Percentiles rank a stretch among this genome's conserved stretches.
These are phyloP conservation scores for Lactarius akahatsu DNA, from an alignment of 768 basidiomycete species.

Conservation along the genomic window DNA sequence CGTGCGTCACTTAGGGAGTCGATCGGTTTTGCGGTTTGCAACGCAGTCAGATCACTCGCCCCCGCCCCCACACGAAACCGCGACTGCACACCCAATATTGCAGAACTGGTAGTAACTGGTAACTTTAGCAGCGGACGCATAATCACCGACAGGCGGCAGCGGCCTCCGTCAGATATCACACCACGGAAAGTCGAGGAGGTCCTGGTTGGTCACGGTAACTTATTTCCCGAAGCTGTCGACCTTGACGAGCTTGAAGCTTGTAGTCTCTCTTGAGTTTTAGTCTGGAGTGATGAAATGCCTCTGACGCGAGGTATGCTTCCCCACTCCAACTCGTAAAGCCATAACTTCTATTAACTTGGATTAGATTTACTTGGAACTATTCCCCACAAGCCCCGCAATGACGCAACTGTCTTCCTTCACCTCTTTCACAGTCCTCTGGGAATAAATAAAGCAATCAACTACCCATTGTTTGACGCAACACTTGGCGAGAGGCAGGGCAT, in stretches of 20 bases:
- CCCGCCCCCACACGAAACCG: neutral
- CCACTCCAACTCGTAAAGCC: neutral
- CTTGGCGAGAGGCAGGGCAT: neutral
- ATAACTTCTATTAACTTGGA: neutral
- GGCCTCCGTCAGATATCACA: neutral
- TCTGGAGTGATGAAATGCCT: neutral
- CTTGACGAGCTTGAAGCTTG: neutral
- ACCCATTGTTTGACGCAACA: neutral
- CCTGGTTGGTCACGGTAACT: neutral
- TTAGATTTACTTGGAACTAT: neutral
- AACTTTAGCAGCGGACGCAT: neutral
- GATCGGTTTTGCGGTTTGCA: neutral
- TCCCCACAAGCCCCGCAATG: constrained; percentile 1
- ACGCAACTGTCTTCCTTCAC: neutral
- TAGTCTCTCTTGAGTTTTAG: neutral
- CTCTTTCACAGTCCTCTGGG: neutral
- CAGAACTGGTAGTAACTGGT: neutral
- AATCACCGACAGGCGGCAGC: neutral
- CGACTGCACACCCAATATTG: neutral
- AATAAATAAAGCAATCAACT: neutral
- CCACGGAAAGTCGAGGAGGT: neutral
- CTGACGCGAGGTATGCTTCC: neutral
- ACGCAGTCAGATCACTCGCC: neutral
- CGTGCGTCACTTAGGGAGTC: neutral
- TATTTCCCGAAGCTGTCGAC: neutral